Evolutionary conservation across 257 asterid genomes (phyloP).

Genomic region (Thymus mandschuricus): DNA sequence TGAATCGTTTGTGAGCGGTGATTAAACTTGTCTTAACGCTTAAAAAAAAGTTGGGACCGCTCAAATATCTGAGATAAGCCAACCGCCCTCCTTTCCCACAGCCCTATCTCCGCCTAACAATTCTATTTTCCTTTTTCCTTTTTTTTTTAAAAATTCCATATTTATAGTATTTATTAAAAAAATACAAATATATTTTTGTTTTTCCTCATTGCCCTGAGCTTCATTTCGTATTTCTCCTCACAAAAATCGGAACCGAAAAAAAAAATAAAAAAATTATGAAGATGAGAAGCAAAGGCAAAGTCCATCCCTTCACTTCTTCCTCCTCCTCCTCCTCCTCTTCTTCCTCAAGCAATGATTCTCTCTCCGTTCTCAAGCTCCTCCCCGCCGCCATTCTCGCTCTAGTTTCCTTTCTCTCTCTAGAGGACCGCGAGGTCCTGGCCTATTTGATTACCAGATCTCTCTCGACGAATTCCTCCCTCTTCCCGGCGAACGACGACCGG

Average conservation of each 20-base stretch:
- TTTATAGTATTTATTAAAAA: neutral
- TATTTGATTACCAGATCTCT: conserved; percentile 75
- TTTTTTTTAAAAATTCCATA: no score
- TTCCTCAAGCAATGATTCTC: conserved; percentile 27
- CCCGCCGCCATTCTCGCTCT: conserved; percentile 69
- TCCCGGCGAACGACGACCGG: conserved; percentile 31
- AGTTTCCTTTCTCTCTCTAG: conserved; percentile 49
- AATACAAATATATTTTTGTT: neutral
- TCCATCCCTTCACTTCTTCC: conserved; percentile 61
- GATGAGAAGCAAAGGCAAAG: conserved; percentile 78
- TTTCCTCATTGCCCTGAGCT: neutral
- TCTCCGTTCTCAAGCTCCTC: conserved; percentile 50
- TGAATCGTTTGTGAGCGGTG: no score
- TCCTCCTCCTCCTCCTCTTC: conserved; percentile 17
- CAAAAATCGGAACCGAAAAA: neutral
- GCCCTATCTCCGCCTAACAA: neutral
- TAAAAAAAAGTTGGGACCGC: neutral
- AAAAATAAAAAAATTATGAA: conserved; percentile 35
- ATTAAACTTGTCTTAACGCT: no score
- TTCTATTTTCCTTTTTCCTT: neutral
- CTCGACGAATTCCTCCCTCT: conserved; percentile 35
- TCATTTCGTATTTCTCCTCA: conserved; percentile 3
- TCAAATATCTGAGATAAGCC: conserved; percentile 8
- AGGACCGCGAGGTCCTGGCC: conserved; percentile 68
- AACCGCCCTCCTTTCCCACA: conserved; percentile 6